phyloP scores from a whole-genome alignment of 257 asterid species.

The Mitragyna speciosa region DNA sequence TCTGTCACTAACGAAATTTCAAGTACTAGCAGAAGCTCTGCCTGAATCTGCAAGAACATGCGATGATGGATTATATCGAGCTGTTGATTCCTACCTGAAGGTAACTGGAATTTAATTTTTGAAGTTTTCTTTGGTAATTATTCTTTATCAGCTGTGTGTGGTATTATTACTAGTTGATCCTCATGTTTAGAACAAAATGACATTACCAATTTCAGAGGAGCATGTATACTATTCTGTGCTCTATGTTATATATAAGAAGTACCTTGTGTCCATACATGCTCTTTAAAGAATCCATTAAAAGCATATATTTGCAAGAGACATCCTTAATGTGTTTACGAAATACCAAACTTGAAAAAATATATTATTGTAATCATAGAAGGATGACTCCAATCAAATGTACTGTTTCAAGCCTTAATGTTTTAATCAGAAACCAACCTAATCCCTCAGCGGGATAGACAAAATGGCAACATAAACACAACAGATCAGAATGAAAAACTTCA shows the following conservation, averaged over 20 bases:
- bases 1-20: constrained; percentile 73
- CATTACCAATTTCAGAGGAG: no score
- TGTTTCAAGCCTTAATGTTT: neutral
- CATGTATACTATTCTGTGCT: no score
- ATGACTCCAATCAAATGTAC: no score
- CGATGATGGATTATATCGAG: constrained; percentile 85
- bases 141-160: neutral
- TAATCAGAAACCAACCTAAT: neutral
- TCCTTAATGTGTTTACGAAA: no score
- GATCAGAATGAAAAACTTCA: neutral
- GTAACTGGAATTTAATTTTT: constrained; percentile 29
- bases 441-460: neutral
- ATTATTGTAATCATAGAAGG: no score
- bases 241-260: no score
- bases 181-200: no score
- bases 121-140: neutral
- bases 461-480: neutral
- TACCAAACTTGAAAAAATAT: no score
- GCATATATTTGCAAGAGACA: neutral
- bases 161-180: neutral
- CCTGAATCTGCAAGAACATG: constrained; percentile 90
- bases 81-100: constrained; percentile 95
- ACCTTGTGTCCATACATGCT: no score
- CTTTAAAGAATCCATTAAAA: no score
- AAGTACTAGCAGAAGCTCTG: constrained; percentile 85